Evolutionary conservation across 331 rosid genomes (phyloP), one percentile per base, ranked within the genome.

Genomic region (Dryas integrifolia): DNA sequence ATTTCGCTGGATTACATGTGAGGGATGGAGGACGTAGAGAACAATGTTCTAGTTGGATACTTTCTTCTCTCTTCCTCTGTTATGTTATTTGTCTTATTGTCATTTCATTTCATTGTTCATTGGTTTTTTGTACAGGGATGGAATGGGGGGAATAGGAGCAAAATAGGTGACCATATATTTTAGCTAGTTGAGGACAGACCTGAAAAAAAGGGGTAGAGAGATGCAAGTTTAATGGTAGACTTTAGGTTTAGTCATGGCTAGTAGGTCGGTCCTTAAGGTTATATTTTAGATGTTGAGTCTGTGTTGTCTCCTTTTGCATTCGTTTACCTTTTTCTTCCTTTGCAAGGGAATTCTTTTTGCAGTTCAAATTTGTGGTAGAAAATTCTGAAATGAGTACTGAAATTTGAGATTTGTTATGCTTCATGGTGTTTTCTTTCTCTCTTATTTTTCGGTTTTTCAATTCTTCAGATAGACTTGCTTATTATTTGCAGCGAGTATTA

Each of bases 291-390:
- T 74, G 82, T 85, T 77, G 77, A 65, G 88, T 89, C 82, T 67
- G 45, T 56, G 76, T 73, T 88, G 83, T 86, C 70, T 77, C 72
- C 58, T 69, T 75, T 77, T 83, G 87, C 85, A 77, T 89, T 89
- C 86, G 75, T 88, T 85, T 87, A 75, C 51, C 35, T 58, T 18
- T 35, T 47, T 52, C 74, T 83, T 78, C 88, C 77, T 80, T 45
- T 76, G 73, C 56, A 24, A 87, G 85, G 88, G 91, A 86, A 92
- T 92, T 92, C 97, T 92, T 95, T 95, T 95, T 95, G 98, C 97
- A 95, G 98, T 90, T 88, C 82, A 86, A 30, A 30, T 85, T 90
- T 95, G 90, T 90, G 90, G 97, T 87, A 72, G 67, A 65, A 85
- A 84, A 61, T 82, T 88, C 78, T 86, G 87, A 84, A 87, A 83